These are phyloP conservation scores for Starmerella scarabaei DNA, from an alignment of 805 yeast species.

Conservation along the genomic window DNA sequence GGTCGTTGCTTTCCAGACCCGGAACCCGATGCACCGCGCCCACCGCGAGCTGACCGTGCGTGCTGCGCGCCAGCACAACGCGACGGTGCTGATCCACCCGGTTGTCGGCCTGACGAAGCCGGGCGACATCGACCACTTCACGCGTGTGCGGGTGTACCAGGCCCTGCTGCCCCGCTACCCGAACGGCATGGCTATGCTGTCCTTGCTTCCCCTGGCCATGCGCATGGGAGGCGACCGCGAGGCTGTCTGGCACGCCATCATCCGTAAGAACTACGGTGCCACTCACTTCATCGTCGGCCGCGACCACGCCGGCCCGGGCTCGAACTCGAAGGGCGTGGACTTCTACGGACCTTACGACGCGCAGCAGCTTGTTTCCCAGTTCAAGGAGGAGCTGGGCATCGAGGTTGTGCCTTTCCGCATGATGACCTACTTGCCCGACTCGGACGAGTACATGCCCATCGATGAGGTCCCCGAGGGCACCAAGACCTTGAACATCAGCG, in stretches of 20 bases:
- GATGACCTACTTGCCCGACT: slow-evolving; percentile 93
- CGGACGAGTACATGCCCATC: slow-evolving; percentile 87
- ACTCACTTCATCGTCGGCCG: slow-evolving; percentile 96
- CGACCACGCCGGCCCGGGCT: slow-evolving; percentile 97
- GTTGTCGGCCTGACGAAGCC: slow-evolving; percentile 96
- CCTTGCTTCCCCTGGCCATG: slow-evolving; percentile 89
- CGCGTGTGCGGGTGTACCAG: slow-evolving; percentile 89
- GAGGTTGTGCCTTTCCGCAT: slow-evolving; percentile 91
- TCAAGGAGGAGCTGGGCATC: slow-evolving; percentile 66
- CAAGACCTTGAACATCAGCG: slow-evolving; percentile 81
- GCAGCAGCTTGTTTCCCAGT: slow-evolving; percentile 69
- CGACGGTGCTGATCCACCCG: slow-evolving; percentile 83
- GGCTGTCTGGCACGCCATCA: slow-evolving; percentile 96
- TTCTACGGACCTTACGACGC: slow-evolving; percentile 97
- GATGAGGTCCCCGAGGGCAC: slow-evolving; percentile 73
- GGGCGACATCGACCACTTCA: slow-evolving; percentile 95
- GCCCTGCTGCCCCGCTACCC: slow-evolving; percentile 88
- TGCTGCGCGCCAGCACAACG: slow-evolving; percentile 87
- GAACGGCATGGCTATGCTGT: slow-evolving; percentile 79
- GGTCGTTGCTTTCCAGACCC: slow-evolving; percentile 93
- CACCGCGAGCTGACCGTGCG: slow-evolving; percentile 92
- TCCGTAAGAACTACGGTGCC: slow-evolving; percentile 92
- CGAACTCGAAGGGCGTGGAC: slow-evolving; percentile 75
- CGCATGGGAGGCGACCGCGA: slow-evolving; percentile 99
- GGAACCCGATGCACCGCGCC: slow-evolving; percentile 98